These are phyloP conservation scores for Dalbergia cochinchinensis DNA, from an alignment of 306 rosid genomes.

Conservation along the genomic window DNA sequence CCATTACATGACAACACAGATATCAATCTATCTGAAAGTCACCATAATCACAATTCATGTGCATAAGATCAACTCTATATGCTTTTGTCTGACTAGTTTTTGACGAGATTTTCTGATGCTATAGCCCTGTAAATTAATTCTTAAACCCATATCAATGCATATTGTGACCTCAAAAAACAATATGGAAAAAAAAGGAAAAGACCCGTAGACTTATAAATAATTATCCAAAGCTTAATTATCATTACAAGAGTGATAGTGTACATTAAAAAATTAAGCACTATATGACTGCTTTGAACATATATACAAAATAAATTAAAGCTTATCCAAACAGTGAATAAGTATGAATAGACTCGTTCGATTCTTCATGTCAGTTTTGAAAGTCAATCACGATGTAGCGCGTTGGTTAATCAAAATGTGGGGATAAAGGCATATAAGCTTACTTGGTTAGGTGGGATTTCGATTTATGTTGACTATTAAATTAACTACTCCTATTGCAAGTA, in stretches of 20 bases:
- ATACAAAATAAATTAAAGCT: neutral
- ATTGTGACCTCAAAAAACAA: too few species aligned
- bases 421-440: neutral
- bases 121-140: too few species aligned
- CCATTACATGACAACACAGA: too few species aligned
- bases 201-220: too few species aligned
- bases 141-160: too few species aligned
- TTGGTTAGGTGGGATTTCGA: neutral
- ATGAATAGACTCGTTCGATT: conserved; percentile 25
- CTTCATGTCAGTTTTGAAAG: neutral
- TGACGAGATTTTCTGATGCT: too few species aligned
- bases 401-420: conserved; percentile 9
- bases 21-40: too few species aligned
- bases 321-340: neutral
- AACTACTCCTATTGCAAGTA: too few species aligned
- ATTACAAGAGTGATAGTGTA: neutral
- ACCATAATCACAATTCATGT: too few species aligned
- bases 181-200: too few species aligned
- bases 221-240: neutral
- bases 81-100: too few species aligned
- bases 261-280: neutral
- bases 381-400: neutral
- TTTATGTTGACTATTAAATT: neutral
- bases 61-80: too few species aligned
- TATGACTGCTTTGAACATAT: neutral